These are phyloP conservation scores for Kuraishia borneana DNA, from an alignment of 805 yeast species.

Conservation along the genomic window DNA sequence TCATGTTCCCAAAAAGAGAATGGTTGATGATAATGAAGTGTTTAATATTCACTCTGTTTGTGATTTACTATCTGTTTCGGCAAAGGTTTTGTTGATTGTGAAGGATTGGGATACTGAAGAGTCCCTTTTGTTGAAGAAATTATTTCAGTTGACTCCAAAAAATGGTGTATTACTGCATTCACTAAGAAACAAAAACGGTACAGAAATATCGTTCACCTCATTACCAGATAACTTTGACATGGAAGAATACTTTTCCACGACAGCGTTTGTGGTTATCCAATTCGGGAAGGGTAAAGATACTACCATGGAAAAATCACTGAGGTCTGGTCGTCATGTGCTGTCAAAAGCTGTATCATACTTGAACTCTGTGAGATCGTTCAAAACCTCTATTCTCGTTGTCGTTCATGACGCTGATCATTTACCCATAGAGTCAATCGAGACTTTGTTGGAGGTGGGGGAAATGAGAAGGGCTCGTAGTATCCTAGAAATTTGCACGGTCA, in stretches of 20 bases:
- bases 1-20: no score
- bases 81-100: constrained; percentile 25
- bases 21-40: no score
- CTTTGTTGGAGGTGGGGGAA: no score
- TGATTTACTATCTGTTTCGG: no score
- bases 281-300: constrained; percentile 28
- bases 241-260: constrained; percentile 23
- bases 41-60: no score
- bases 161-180: constrained; percentile 17
- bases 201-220: constrained; percentile 22
- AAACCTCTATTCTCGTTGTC: no score
- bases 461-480: no score
- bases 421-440: no score
- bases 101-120: constrained; percentile 34
- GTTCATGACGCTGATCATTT: no score
- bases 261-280: constrained; percentile 37
- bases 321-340: background rate
- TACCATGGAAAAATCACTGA: background rate
- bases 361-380: no score
- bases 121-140: constrained; percentile 39
- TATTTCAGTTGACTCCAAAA: constrained; percentile 26
- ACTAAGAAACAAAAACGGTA: constrained; percentile 14
- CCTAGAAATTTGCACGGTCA: no score
- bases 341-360: background rate
- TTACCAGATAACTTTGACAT: constrained; percentile 28